These are phyloP conservation scores for Chlamydomonas asymmetrica DNA, from an alignment of 139 green algal genomes.

Conservation along the genomic window DNA sequence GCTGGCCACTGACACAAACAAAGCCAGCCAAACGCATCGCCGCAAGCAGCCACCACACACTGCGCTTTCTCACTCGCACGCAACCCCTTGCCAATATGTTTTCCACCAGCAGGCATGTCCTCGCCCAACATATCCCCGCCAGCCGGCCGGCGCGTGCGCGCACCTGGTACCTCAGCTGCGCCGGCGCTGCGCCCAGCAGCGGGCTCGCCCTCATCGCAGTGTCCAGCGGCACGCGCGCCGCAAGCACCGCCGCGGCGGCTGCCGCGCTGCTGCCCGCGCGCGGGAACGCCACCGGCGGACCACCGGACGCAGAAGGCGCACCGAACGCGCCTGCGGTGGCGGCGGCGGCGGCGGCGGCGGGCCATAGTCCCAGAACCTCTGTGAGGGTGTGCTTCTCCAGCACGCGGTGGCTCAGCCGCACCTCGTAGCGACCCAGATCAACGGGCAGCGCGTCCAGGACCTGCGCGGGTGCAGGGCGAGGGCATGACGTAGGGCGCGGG, in stretches of 20 bases:
- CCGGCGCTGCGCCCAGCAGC: conserved; percentile 10
- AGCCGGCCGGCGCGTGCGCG: no score
- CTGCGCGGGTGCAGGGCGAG: conserved; percentile 5
- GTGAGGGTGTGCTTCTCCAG: conserved; percentile 46
- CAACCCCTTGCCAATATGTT: no score
- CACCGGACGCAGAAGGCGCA: background rate
- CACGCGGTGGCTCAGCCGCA: conserved; percentile 59
- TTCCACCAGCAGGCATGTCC: background rate
- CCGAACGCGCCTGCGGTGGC: background rate
- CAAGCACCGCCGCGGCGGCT: background rate
- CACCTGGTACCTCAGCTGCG: conserved; percentile 19
- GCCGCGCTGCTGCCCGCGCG: no score
- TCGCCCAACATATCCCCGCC: no score
- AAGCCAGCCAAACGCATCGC: no score
- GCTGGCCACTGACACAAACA: background rate
- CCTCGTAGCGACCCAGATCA: conserved; percentile 47
- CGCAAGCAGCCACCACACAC: no score
- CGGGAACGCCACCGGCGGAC: background rate
- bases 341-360: background rate
- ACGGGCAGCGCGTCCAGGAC: conserved; percentile 41
- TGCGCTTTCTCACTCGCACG: no score
- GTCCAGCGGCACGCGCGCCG: conserved; percentile 51
- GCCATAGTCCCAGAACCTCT: background rate
- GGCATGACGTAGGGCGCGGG: background rate
- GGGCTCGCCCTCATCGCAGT: conserved; percentile 34